Base-by-base conservation (phyloP, 495 filamentous ascomycete genomes). In the Hypoxylon crocopeplum region DNA sequence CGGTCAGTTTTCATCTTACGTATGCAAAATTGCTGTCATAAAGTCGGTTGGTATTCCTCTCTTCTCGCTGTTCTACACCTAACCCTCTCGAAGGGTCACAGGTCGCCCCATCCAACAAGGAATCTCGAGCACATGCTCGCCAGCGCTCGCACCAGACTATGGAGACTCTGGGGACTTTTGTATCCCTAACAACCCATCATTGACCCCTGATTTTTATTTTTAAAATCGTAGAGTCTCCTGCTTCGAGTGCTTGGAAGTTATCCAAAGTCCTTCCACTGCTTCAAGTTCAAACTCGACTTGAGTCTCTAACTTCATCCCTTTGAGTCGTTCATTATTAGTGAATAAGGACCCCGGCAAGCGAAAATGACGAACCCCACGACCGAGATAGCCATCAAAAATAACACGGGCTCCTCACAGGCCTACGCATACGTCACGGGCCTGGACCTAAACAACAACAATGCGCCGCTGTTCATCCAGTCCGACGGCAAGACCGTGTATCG, bases 381-480 rank as follows among this genome's bases (percentile, higher is more conserved):
- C 29, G 75, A 80, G 16, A 79, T 91, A 56, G 80, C 77, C 13
- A 70, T 92, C 16, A 75, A 82, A 58, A 92, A 92, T 66, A 77
- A 81, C 47, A 86, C 85, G 12, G 71, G 72, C n/a, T 86, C 84
- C 0, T 72, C 72, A 57, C 80, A 72, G 20, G 83, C 86, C 17
- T 89, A 83, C 66, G 88, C 84, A n/a, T 89, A 88, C 60, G 79
- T 91, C 56, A 90, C 86, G 0, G 88, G 88, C 24, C 77, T 74
- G 15, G 86, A 84, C 25, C 70, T 88, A 37, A 82, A 87, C 67
- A 80, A 82, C 15, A 77, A 80, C 73, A 82, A 85, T 62, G 72
- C 75, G 12, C 73, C 85, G 2, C 80, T 86, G 45, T 75, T 91
- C 16, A 76, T 92, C 30, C 77, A 84, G 65, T 70, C 85, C 19